Evolutionary conservation across 768 basidiomycete genomes (phyloP), one percentile per base, ranked within the genome.

Genomic region (Cystoderma amianthinum): DNA sequence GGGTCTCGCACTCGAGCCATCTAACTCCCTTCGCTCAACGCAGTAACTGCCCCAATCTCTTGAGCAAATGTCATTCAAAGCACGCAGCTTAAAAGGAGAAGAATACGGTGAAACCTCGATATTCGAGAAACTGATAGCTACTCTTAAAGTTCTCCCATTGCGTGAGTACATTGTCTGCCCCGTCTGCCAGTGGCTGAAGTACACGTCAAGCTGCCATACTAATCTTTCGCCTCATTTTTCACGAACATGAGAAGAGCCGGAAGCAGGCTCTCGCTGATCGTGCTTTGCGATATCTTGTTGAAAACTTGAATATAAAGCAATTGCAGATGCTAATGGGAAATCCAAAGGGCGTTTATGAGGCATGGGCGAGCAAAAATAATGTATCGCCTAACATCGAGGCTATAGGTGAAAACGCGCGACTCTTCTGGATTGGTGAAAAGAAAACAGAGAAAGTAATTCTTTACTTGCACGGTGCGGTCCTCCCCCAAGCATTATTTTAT

Each of bases 341-440:
- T 12, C 53, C 57, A 4, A 21, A 35, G 12, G 44, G 38, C 9
- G 53, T 50, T 1, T 63, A 59, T 36, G 39, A 49, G 21, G 15
- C 25, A 6, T 63, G 50, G 50, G 43, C 48, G 20, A 58, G 57
- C 43, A 28, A 39, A 11, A 44, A 52, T 24, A 42, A 50, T 5
- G 46, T 59, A 17, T 48, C 49, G 25, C 19, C 28, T 2, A 39
- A 42, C 3, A 45, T 61, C 22, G 63, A 63, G 15, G 56, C 60
- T 19, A 38, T 64, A 7, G 59, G 49, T 4, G 50, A 55, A 23
- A 52, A 54, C 33, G 46, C 55, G 17, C 43, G 54, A 32, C 38
- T 66, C 4, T 40, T 64, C 7, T 67, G 65, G 65, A 44, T 65
- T 34, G 59, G 62, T 19, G 46, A 54, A 7, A 59, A 55, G 21